phyloP scores from a whole-genome alignment of 331 rosid species.

The Arachis monticola region DNA sequence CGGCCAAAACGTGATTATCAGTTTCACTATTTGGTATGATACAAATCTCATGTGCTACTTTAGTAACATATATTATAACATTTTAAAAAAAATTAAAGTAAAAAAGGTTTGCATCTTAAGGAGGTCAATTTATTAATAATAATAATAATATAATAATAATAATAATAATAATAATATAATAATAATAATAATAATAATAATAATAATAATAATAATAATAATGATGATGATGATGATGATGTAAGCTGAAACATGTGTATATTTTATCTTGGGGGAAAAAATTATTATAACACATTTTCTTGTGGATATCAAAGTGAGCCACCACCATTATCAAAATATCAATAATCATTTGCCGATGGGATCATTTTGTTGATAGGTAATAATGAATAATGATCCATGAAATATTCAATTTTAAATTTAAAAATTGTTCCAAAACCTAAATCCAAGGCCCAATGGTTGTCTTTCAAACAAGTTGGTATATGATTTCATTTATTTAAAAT shows the following conservation, averaged over 20 bases:
- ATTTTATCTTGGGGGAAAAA: background rate
- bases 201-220: no score
- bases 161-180: no score
- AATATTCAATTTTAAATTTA: background rate
- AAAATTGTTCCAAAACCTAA: background rate
- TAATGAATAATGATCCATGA: constrained; percentile 1
- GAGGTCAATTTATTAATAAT: no score
- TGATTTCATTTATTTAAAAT: no score
- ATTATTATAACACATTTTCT: background rate
- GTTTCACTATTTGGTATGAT: no score
- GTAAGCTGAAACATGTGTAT: no score
- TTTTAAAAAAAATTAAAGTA: no score
- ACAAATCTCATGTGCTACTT: background rate
- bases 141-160: no score
- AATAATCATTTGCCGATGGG: background rate
- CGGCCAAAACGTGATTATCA: background rate
- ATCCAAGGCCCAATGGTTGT: constrained; percentile 29
- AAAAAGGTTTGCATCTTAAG: no score
- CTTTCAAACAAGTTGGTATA: background rate
- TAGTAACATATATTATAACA: background rate
- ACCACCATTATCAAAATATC: background rate
- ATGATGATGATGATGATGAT: no score
- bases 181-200: no score
- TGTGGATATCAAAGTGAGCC: background rate
- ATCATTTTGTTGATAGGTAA: constrained; percentile 7